These are phyloP conservation scores for Schoenoplectus triqueter DNA, from an alignment of 202 grass and related monocot species.

Conservation along the genomic window DNA sequence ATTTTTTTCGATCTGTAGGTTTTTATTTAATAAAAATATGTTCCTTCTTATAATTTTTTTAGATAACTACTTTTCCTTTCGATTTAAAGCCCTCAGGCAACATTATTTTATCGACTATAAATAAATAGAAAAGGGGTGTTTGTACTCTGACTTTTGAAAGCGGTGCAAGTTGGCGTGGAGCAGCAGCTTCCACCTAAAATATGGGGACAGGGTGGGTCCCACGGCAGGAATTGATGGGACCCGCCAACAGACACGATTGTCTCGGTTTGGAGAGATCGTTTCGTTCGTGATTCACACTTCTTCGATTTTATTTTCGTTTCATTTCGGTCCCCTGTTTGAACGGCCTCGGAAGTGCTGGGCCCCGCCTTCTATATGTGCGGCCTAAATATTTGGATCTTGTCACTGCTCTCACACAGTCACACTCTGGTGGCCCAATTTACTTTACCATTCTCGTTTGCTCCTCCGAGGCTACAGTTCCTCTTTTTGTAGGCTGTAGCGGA, in stretches of 20 bases:
- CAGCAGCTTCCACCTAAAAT: conserved; percentile 13
- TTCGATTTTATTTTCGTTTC: not conserved
- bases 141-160: not conserved
- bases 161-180: conserved; percentile 24
- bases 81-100: too few relatives aligned
- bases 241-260: conserved; percentile 33
- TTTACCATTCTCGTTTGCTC: not conserved
- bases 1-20: too few relatives aligned
- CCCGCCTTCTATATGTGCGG: not conserved
- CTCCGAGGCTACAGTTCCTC: not conserved
- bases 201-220: conserved; percentile 10
- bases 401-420: not conserved
- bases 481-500: not conserved
- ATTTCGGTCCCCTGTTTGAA: not conserved
- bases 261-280: not conserved
- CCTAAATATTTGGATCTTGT: conserved; percentile 47
- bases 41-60: too few relatives aligned
- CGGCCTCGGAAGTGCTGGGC: not conserved
- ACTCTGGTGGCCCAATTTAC: conserved; percentile 24
- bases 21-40: too few relatives aligned
- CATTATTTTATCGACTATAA: too few relatives aligned
- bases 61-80: too few relatives aligned
- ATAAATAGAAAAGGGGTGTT: too few relatives aligned
- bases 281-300: not conserved
- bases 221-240: not conserved